Percentiles rank a stretch among this genome's conserved stretches.
Evolutionary conservation across 768 basidiomycete species (phyloP).

Genomic region (Myochromella boudieri): DNA sequence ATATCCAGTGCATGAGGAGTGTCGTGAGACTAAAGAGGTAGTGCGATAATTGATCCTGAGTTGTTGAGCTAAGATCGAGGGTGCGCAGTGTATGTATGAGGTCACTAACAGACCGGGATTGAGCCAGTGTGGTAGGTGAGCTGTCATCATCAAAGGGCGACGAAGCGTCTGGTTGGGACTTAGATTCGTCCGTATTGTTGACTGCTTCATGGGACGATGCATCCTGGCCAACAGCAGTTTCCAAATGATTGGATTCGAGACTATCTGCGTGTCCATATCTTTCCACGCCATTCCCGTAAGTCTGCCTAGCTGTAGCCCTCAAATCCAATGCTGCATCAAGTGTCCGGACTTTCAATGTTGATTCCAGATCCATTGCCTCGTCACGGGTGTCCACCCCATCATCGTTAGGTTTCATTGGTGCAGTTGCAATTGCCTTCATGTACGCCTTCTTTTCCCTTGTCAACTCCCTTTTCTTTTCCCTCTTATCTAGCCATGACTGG

Average conservation of each 20-base stretch:
- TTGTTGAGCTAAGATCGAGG: conserved; percentile 5
- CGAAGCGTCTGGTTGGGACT: background rate
- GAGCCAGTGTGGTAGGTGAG: background rate
- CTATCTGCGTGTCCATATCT: too few relatives aligned
- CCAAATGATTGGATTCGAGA: background rate
- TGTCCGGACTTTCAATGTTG: too few relatives aligned
- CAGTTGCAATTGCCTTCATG: background rate
- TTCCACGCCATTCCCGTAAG: too few relatives aligned
- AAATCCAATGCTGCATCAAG: background rate
- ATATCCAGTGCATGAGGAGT: conserved; percentile 51
- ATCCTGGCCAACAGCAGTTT: background rate
- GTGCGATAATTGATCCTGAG: conserved; percentile 23
- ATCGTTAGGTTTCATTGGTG: background rate
- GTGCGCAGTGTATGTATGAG: conserved; percentile 7
- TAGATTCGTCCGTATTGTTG: background rate
- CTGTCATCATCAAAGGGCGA: too few relatives aligned
- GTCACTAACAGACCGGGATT: background rate
- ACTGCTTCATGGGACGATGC: background rate
- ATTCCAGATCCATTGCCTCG: too few relatives aligned
- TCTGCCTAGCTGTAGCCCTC: too few relatives aligned
- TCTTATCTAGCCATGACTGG: background rate
- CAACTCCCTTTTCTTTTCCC: background rate
- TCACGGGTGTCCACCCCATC: too few relatives aligned
- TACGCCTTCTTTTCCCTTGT: background rate
- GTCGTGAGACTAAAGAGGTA: conserved; percentile 49